Evolutionary conservation across 805 yeast genomes (phyloP).

Genomic region (Wickerhamomyces rabaulensis): DNA sequence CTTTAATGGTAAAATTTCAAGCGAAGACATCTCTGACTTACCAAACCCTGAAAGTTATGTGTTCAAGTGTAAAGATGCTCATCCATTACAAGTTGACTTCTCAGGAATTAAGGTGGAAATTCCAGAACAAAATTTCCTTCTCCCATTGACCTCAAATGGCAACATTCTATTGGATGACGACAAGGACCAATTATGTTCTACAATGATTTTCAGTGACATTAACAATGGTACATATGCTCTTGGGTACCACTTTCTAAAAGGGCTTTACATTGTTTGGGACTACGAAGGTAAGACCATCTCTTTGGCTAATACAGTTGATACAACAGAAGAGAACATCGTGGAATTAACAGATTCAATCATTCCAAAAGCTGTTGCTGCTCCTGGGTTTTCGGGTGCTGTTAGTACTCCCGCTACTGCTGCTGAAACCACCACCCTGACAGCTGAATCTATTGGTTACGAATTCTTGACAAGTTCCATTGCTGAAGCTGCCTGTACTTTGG

Average conservation of each 20-base stretch:
- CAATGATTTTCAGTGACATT: constrained; percentile 4
- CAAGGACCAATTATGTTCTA: constrained; percentile 16
- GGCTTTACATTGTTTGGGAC: constrained; percentile 15
- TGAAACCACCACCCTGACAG: background rate
- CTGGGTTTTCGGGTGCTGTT: background rate
- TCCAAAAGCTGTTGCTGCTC: constrained; percentile 15
- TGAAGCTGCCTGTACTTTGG: background rate
- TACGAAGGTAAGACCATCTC: constrained; percentile 13
- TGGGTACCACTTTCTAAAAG: constrained; percentile 13
- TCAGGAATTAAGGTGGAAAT: constrained; percentile 12
- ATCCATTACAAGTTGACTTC: constrained; percentile 11
- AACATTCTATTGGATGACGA: constrained; percentile 3
- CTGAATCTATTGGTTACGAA: background rate
- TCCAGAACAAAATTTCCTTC: constrained; percentile 6
- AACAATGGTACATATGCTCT: constrained; percentile 1
- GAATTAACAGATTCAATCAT: constrained; percentile 11
- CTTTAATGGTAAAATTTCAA: constrained; percentile 10
- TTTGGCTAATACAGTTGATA: constrained; percentile 10
- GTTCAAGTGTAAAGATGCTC: constrained; percentile 19
- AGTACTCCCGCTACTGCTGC: background rate
- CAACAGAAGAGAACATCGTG: constrained; percentile 6
- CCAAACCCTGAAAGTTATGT: constrained; percentile 28
- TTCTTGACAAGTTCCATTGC: background rate
- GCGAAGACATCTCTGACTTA: constrained; percentile 23
- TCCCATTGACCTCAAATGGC: constrained; percentile 10